phyloP scores from a whole-genome alignment of 2,329 filamentous ascomycete genomes.

The Aureobasidium mangrovei region DNA sequence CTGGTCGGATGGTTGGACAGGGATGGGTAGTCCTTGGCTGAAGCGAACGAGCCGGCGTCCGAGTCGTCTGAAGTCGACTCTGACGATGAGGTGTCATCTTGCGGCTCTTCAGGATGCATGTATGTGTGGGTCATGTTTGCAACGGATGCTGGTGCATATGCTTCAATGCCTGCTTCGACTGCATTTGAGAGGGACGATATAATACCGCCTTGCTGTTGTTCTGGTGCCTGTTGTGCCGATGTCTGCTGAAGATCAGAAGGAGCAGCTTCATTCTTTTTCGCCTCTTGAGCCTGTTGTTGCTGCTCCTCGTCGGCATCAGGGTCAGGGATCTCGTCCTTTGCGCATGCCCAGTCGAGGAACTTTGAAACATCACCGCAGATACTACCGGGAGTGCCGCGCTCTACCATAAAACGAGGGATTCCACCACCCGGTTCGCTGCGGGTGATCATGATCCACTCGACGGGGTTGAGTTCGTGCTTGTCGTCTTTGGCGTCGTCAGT shows the following conservation, averaged over 20 bases:
- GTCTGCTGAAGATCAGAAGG: slow-evolving; percentile 12
- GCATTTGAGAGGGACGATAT: slow-evolving; percentile 24
- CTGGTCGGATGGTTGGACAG: background rate
- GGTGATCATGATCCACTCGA: slow-evolving; percentile 93
- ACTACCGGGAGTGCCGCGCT: slow-evolving; percentile 72
- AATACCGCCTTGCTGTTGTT: slow-evolving; percentile 21
- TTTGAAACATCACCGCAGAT: slow-evolving; percentile 73
- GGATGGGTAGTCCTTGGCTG: slow-evolving; percentile 20
- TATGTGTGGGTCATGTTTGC: slow-evolving; percentile 22
- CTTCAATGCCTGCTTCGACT: slow-evolving; percentile 25
- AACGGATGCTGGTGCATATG: slow-evolving; percentile 28
- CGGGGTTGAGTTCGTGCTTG: slow-evolving; percentile 43
- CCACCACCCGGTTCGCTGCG: slow-evolving; percentile 81
- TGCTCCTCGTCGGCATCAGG: slow-evolving; percentile 27
- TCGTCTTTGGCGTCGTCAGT: slow-evolving; percentile 15
- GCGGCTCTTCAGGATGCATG: slow-evolving; percentile 14
- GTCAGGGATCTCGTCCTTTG: slow-evolving; percentile 35
- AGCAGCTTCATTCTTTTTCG: slow-evolving; percentile 14
- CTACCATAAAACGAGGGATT: slow-evolving; percentile 85
- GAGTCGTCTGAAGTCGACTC: slow-evolving; percentile 14
- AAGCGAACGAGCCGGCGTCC: slow-evolving; percentile 17
- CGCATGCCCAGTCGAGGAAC: slow-evolving; percentile 69
- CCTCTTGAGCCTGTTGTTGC: slow-evolving; percentile 16
- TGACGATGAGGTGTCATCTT: slow-evolving; percentile 4
- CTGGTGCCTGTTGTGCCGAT: slow-evolving; percentile 1